These are phyloP conservation scores for Cinnamomum chago DNA, from an alignment of 164 flowering plant genomes.

Conservation along the genomic window DNA sequence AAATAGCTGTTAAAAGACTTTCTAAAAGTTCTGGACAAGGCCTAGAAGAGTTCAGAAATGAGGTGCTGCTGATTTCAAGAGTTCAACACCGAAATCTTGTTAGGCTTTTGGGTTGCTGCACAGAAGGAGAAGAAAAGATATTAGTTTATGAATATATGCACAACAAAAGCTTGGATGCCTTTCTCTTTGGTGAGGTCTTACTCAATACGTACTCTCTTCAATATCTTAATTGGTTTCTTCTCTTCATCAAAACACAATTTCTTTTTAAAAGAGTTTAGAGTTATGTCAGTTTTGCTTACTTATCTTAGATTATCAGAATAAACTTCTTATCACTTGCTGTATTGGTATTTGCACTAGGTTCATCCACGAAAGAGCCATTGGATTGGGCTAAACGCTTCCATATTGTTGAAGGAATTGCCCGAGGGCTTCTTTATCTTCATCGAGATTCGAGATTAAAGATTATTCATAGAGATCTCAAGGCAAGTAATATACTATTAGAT, in stretches of 20 bases:
- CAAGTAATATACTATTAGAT: conserved; percentile 52
- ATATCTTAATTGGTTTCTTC: background rate
- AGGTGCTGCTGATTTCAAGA: conserved; percentile 29
- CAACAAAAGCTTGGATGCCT: conserved; percentile 30
- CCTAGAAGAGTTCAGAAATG: conserved; percentile 31
- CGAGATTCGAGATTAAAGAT: conserved; percentile 47
- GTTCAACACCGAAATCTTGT: conserved; percentile 45
- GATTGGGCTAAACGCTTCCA: conserved; percentile 29
- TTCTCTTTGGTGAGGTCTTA: conserved; percentile 23
- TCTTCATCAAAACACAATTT: background rate
- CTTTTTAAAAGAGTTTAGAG: too few species aligned
- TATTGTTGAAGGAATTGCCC: conserved; percentile 39
- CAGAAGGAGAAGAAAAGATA: conserved; percentile 30
- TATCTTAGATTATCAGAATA: too few species aligned
- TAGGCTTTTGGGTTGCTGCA: conserved; percentile 35
- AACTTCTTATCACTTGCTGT: too few species aligned
- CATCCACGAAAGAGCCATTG: conserved; percentile 1
- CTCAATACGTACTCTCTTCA: background rate
- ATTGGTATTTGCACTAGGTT: conserved; percentile 22
- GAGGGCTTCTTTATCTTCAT: conserved; percentile 59
- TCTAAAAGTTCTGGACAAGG: conserved; percentile 36
- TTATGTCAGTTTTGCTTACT: background rate
- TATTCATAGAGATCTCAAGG: conserved; percentile 57
- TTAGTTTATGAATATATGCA: conserved; percentile 39
- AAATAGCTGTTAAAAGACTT: conserved; percentile 45